These are phyloP conservation scores for Cystobasidium pallidum DNA, from an alignment of 1,284 basidiomycete species.

Conservation along the genomic window DNA sequence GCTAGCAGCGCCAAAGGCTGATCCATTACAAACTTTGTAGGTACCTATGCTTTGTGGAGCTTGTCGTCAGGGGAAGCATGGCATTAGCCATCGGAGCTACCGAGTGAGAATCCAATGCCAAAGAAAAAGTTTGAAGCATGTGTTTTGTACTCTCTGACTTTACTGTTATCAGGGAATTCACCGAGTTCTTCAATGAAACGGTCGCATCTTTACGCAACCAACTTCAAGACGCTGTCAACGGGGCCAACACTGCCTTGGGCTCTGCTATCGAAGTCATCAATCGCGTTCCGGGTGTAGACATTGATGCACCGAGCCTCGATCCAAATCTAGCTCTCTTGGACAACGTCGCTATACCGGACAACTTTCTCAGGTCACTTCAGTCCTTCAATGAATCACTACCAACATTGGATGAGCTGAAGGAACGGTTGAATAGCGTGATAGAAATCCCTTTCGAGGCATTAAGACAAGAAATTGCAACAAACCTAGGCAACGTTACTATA, in stretches of 20 bases:
- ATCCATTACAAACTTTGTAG: background rate
- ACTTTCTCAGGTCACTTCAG: slow-evolving; percentile 71
- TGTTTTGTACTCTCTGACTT: slow-evolving; percentile 39
- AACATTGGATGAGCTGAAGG: slow-evolving; percentile 72
- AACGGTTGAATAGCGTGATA: slow-evolving; percentile 71
- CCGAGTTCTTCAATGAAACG: slow-evolving; percentile 67
- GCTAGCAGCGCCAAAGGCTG: background rate
- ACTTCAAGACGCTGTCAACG: slow-evolving; percentile 71
- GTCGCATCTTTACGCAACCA: slow-evolving; percentile 66
- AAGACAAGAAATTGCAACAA: slow-evolving; percentile 83
- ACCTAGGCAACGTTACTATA: slow-evolving; percentile 60
- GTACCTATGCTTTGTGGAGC: slow-evolving; percentile 85
- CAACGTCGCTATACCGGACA: slow-evolving; percentile 79
- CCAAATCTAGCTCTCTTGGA: slow-evolving; percentile 70
- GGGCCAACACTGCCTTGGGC: slow-evolving; percentile 71
- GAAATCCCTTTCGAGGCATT: slow-evolving; percentile 81
- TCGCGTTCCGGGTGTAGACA: slow-evolving; percentile 62
- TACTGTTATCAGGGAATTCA: slow-evolving; percentile 63
- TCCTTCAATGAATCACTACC: slow-evolving; percentile 81
- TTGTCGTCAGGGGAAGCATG: slow-evolving; percentile 80
- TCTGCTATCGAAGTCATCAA: slow-evolving; percentile 70
- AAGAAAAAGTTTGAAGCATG: slow-evolving; percentile 17
- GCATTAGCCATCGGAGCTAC: slow-evolving; percentile 75
- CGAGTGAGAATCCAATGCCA: slow-evolving; percentile 27
- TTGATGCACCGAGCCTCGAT: slow-evolving; percentile 69